Base-by-base conservation (phyloP, 2,329 filamentous ascomycete genomes). In the Diplodia corticola region DNA sequence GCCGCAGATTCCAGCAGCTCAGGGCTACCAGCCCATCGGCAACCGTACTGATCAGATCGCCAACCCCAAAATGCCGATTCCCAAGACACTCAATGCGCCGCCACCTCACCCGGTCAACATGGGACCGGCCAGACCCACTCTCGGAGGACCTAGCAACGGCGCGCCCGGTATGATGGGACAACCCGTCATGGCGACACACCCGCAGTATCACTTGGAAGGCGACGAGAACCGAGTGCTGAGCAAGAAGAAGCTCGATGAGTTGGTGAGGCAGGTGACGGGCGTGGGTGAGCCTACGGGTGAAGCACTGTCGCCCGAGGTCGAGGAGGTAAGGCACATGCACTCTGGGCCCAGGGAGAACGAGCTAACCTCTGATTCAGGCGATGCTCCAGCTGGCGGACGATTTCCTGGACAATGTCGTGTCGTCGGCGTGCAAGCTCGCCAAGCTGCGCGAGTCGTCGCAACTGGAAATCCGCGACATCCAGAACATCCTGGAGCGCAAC, bases 161-260 rank as follows among this genome's bases (percentile, higher is more conserved):
- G 85, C 90, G 0, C 90, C 90, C 63, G 93, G 93, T 63, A 89
- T 95, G 59, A 91, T 97, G 85, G 89, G 89, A 61, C 93, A 97
- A 73, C 93, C 95, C 0, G 91, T 92, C 2, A 86, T 98, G 68
- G 83, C 89, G 65, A 93, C 93, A 74, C 87, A 92, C 51, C 92
- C 93, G 0, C 88, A 89, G 0, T 96, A 92, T 77, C 91, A 92
- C 66, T 88, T 97, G 67, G 94, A 98, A 76, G 91, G 92, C 33
- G 93, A 92, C 28, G 93, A 97, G 73, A 93, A 97, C 73, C 89
- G 93, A 50, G 91, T 99, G 1, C 83, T 99, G n/a, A 96, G 91
- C 81, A 97, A 97, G 86, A 96, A 96, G 81, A 98, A 97, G 81
- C 85, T 99, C 48, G 93, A 99, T 74, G 94, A 97, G 76, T 85